Conservation (phyloP, 768 basidiomycete species). For the Obba rivulosa region DNA sequence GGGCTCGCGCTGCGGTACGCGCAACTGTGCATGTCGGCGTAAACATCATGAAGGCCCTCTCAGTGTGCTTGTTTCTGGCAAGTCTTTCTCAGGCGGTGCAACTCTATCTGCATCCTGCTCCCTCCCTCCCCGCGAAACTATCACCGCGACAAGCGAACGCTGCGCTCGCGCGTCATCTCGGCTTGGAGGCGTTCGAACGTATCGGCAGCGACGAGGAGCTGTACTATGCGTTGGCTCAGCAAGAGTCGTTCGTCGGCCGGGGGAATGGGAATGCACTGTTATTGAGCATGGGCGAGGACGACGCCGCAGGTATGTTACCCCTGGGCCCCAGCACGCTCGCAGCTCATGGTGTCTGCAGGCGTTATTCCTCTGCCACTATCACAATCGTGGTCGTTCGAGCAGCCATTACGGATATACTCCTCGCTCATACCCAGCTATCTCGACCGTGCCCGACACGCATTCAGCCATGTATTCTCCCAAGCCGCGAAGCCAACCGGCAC, state of each 20-base stretch:
- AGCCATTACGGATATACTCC: slow-evolving; percentile 11
- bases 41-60: slow-evolving; percentile 15
- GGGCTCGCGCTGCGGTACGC: neutral
- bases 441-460: slow-evolving; percentile 52
- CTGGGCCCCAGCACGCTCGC: neutral
- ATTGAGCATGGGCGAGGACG: slow-evolving; percentile 49
- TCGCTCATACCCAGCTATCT: slow-evolving; percentile 54
- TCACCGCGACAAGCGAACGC: slow-evolving; percentile 52
- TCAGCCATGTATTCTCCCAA: slow-evolving; percentile 46
- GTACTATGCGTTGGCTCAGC: slow-evolving; percentile 14
- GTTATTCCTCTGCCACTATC: slow-evolving; percentile 49
- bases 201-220: slow-evolving; percentile 32
- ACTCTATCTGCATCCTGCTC: slow-evolving; percentile 54
- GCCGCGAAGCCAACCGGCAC: slow-evolving; percentile 26
- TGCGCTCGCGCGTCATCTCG: slow-evolving; percentile 62
- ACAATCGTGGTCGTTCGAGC: slow-evolving; percentile 40
- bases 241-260: slow-evolving; percentile 49
- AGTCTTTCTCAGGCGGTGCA: slow-evolving; percentile 44
- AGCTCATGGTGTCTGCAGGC: slow-evolving; percentile 29
- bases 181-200: slow-evolving; percentile 61
- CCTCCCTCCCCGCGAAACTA: slow-evolving; percentile 33
- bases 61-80: slow-evolving; percentile 24
- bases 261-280: slow-evolving; percentile 48
- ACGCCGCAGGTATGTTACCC: slow-evolving; percentile 44
- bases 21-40: neutral